A percentile compares a stretch with the other conserved stretches of the same genome.
Evolutionary conservation across 805 yeast genomes (phyloP).

Genomic region (Blastobotrys peoriensis): DNA sequence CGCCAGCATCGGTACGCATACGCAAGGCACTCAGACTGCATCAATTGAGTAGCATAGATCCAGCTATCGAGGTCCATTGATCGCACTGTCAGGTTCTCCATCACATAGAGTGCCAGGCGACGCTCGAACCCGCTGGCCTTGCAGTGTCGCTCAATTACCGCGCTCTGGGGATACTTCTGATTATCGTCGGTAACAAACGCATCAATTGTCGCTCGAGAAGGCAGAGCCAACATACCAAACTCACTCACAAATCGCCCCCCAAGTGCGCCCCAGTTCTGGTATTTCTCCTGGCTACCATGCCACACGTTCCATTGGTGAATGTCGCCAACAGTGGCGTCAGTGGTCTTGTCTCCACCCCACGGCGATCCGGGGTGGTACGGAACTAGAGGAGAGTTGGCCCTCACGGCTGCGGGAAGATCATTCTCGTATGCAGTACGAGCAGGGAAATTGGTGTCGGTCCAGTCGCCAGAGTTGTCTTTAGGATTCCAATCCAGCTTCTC

Average conservation of each 20-base stretch:
- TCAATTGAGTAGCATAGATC: conserved; percentile 48
- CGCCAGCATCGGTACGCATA: conserved; percentile 45
- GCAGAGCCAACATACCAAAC: conserved; percentile 49
- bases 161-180: conserved; percentile 41
- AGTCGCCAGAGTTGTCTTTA: conserved; percentile 17
- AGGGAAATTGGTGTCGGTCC: conserved; percentile 31
- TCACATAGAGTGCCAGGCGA: conserved; percentile 41
- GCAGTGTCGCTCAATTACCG: conserved; percentile 41
- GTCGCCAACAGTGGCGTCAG: conserved; percentile 41
- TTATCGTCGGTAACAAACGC: conserved; percentile 33
- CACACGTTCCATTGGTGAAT: conserved; percentile 53
- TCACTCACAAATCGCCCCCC: conserved; percentile 48
- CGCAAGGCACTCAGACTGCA: conserved; percentile 46
- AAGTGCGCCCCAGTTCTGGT: conserved; percentile 43
- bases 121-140: conserved; percentile 45
- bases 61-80: conserved; percentile 36
- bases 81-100: conserved; percentile 38
- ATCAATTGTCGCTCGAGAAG: conserved; percentile 34
- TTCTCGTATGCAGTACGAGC: conserved; percentile 40
- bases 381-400: conserved; percentile 22
- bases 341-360: conserved; percentile 37
- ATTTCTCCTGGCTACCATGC: conserved; percentile 47
- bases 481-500: conserved; percentile 29
- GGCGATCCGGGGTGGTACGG: conserved; percentile 47
- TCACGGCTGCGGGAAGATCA: conserved; percentile 34